Conservation (phyloP, 2,329 filamentous ascomycete genomes). For the Colletotrichum eleusines region DNA sequence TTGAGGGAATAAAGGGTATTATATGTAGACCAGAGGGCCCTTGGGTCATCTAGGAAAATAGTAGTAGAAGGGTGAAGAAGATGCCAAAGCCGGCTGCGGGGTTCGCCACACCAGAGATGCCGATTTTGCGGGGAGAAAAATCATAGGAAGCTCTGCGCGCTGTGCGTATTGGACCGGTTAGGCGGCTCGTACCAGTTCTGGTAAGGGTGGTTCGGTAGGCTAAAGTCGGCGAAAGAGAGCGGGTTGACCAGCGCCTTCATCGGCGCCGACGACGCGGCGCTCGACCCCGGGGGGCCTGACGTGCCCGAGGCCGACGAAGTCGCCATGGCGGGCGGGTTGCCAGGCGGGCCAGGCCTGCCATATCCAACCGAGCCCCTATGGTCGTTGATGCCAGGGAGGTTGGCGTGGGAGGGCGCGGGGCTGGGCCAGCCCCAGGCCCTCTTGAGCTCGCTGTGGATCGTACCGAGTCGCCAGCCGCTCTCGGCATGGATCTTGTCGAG, state of each 20-base stretch:
- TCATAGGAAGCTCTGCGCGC: slow-evolving; percentile 38
- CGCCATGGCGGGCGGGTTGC: slow-evolving; percentile 38
- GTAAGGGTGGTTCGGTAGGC: slow-evolving; percentile 82
- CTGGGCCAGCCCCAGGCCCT: slow-evolving; percentile 79
- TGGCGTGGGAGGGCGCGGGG: slow-evolving; percentile 4
- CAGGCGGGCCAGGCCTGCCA: slow-evolving; percentile 5
- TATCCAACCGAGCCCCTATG: slow-evolving; percentile 25
- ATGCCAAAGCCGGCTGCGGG: neutral
- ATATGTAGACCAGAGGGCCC: neutral
- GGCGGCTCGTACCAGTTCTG: slow-evolving; percentile 84
- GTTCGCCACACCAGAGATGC: neutral
- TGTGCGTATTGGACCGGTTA: slow-evolving; percentile 54
- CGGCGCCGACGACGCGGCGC: slow-evolving; percentile 43
- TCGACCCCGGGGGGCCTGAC: slow-evolving; percentile 47
- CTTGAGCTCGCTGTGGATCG: slow-evolving; percentile 79
- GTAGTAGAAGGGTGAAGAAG: neutral
- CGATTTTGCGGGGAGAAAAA: neutral
- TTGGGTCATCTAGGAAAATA: neutral
- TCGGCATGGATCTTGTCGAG: slow-evolving; percentile 80
- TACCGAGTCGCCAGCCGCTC: slow-evolving; percentile 82
- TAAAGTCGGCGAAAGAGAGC: slow-evolving; percentile 81
- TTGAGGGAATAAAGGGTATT: neutral
- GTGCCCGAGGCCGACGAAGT: slow-evolving; percentile 30
- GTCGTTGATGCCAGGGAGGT: slow-evolving; percentile 18
- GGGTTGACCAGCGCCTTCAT: slow-evolving; percentile 71